Evolutionary conservation across 1,139 yeast genomes (phyloP).

Genomic region (Zygosaccharomyces pseudobailii): DNA sequence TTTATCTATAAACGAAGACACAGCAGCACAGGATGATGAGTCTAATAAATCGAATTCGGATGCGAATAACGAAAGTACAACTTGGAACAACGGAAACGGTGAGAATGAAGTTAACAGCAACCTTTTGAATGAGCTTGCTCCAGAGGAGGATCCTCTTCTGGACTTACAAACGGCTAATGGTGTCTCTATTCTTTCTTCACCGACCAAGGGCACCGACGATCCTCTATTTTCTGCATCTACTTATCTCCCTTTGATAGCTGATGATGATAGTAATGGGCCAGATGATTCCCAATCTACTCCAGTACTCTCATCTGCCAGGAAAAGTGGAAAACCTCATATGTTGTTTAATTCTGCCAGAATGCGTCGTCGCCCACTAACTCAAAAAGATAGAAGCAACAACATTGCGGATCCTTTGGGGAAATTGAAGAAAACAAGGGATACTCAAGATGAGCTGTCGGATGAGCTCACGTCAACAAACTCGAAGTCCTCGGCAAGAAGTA

Average conservation of each 20-base stretch:
- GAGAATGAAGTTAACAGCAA: conserved; percentile 5
- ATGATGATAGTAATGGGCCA: neutral
- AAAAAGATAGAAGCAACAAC: neutral
- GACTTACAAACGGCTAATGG: conserved; percentile 13
- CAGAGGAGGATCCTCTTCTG: conserved; percentile 25
- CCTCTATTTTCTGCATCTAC: conserved; percentile 24
- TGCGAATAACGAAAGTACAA: neutral
- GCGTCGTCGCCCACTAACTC: conserved; percentile 23
- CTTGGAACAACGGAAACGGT: neutral
- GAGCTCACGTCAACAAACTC: conserved; percentile 2
- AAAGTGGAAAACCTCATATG: conserved; percentile 20
- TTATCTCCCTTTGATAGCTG: conserved; percentile 17
- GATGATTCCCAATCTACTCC: conserved; percentile 5
- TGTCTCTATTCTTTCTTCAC: conserved; percentile 8
- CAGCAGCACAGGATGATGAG: conserved; percentile 9
- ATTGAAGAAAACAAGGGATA: conserved; percentile 20
- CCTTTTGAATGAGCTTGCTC: conserved; percentile 25
- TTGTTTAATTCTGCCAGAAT: conserved; percentile 25
- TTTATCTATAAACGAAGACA: conserved; percentile 19
- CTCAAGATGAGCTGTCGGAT: conserved; percentile 19
- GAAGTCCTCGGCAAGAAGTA: conserved; percentile 1
- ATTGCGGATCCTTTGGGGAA: conserved; percentile 28
- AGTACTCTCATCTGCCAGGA: conserved; percentile 6
- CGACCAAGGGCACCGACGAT: conserved; percentile 14
- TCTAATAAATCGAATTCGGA: conserved; percentile 9